A percentile compares a stretch with the other conserved stretches of the same genome.
Conservation (phyloP, 805 yeast genomes). For the Candida mattraensis region DNA sequence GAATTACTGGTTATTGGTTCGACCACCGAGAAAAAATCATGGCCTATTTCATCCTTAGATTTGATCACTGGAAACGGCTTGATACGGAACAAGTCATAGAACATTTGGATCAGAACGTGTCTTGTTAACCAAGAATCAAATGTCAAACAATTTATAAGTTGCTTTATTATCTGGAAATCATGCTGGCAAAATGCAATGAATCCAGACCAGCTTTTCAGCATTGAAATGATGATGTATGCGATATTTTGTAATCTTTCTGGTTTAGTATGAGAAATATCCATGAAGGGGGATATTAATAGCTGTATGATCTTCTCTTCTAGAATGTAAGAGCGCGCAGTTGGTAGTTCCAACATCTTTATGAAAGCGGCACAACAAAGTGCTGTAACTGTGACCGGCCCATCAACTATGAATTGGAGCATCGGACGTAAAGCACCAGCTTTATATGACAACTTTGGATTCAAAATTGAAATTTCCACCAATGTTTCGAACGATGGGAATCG, state of each 20-base stretch:
- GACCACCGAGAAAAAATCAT: too few relatives aligned
- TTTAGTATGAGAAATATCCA: slow-evolving; percentile 55
- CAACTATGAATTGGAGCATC: slow-evolving; percentile 48
- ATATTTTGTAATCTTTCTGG: slow-evolving; percentile 56
- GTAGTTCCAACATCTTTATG: slow-evolving; percentile 55
- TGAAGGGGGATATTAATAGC: slow-evolving; percentile 64
- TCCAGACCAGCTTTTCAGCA: slow-evolving; percentile 78
- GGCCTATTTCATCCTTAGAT: slow-evolving; percentile 14
- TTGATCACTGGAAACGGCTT: slow-evolving; percentile 53
- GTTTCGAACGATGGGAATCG: slow-evolving; percentile 53
- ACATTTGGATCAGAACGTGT: slow-evolving; percentile 65
- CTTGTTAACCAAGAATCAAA: slow-evolving; percentile 57
- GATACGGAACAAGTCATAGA: slow-evolving; percentile 66
- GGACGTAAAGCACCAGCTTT: slow-evolving; percentile 46
- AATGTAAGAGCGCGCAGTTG: slow-evolving; percentile 51
- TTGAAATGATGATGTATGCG: slow-evolving; percentile 55
- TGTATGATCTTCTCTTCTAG: slow-evolving; percentile 64
- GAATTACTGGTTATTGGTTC: too few relatives aligned
- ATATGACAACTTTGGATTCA: slow-evolving; percentile 42
- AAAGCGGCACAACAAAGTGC: slow-evolving; percentile 47
- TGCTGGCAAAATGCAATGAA: slow-evolving; percentile 60
- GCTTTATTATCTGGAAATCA: slow-evolving; percentile 53
- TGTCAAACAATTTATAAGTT: slow-evolving; percentile 61
- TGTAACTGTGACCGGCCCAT: slow-evolving; percentile 50
- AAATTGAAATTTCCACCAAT: slow-evolving; percentile 47